A percentile compares a stretch with the other conserved stretches of the same genome.
Conservation (phyloP, 2,329 filamentous ascomycete genomes). For the Colletotrichum echinochloae region DNA sequence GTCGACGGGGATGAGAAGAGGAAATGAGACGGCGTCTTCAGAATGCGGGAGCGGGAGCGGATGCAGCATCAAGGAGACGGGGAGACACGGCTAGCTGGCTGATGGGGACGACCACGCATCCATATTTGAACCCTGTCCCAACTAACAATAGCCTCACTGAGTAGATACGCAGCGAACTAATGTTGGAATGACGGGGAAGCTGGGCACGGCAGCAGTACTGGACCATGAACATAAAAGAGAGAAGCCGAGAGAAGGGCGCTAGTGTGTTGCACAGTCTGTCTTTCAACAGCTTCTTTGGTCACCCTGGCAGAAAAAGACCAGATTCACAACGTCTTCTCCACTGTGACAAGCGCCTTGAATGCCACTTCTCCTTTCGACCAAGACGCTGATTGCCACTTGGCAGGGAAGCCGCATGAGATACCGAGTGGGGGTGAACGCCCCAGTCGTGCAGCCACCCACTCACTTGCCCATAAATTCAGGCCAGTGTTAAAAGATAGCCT, state of each 20-base stretch:
- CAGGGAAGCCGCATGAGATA: conserved; percentile 31
- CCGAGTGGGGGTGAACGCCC: conserved; percentile 18
- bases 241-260: conserved; percentile 34
- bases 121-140: conserved; percentile 37
- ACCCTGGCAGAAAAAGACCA: conserved; percentile 19
- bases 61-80: conserved; percentile 33
- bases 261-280: conserved; percentile 34
- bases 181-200: conserved; percentile 33
- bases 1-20: neutral
- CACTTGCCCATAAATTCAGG: neutral
- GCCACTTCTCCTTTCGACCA: conserved; percentile 13
- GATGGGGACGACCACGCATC: conserved; percentile 32
- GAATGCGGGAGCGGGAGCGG: conserved; percentile 28
- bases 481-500: neutral
- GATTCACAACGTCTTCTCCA: conserved; percentile 30
- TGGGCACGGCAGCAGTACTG: conserved; percentile 22
- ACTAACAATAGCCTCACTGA: conserved; percentile 13
- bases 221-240: conserved; percentile 35
- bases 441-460: conserved; percentile 15
- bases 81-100: conserved; percentile 19
- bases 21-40: conserved; percentile 9
- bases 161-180: conserved; percentile 18
- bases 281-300: conserved; percentile 37
- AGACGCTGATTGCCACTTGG: conserved; percentile 34
- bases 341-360: conserved; percentile 32